phyloP scores from a whole-genome alignment of 139 green algal genomes.

The Picochlorum sp. region DNA sequence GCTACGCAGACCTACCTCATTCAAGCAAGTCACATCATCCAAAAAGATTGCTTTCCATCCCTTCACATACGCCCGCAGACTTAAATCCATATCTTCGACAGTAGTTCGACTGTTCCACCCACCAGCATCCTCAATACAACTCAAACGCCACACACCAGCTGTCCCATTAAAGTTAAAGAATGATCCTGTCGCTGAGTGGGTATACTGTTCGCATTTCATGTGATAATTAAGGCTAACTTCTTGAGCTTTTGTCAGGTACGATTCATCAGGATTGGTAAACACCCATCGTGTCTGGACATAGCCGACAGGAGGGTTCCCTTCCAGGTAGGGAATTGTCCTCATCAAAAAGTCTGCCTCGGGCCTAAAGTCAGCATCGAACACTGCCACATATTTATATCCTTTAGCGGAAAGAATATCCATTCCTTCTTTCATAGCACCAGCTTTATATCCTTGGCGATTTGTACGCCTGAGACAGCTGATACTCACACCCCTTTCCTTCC shows the following conservation, averaged over 20 bases:
- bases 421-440: constrained; percentile 70
- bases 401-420: constrained; percentile 35
- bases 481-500: constrained; percentile 51
- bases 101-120: constrained; percentile 89
- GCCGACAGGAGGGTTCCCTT: constrained; percentile 48
- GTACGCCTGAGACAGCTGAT: constrained; percentile 47
- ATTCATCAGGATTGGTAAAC: constrained; percentile 75
- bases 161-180: constrained; percentile 94
- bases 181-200: constrained; percentile 45
- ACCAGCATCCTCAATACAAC: constrained; percentile 74
- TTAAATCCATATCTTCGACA: constrained; percentile 89
- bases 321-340: constrained; percentile 39
- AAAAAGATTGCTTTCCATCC: constrained; percentile 82
- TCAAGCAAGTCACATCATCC: constrained; percentile 65
- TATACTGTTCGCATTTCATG: constrained; percentile 75
- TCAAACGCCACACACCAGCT: constrained; percentile 50
- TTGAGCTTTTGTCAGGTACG: constrained; percentile 67
- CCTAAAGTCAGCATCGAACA: constrained; percentile 88
- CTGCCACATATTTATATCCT: constrained; percentile 53
- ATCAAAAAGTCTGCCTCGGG: constrained; percentile 68
- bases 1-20: constrained; percentile 24
- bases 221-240: constrained; percentile 74
- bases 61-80: constrained; percentile 63
- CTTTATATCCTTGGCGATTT: constrained; percentile 76
- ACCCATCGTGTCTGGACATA: constrained; percentile 72